Conservation (phyloP, 345 rosid species). For the Orychophragmus violaceus region DNA sequence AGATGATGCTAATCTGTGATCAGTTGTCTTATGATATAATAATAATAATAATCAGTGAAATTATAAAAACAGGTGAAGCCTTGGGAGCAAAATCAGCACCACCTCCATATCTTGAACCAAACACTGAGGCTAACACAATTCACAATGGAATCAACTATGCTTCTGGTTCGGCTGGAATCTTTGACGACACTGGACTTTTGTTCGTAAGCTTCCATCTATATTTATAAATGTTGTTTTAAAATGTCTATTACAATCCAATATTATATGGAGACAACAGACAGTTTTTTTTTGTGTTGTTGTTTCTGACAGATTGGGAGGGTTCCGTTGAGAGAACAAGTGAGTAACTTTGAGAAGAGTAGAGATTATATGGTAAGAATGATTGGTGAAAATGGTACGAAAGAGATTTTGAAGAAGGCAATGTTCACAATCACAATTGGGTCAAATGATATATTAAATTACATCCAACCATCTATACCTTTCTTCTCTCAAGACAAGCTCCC, state of each 20-base stretch:
- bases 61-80: conserved; percentile 31
- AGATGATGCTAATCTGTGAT: conserved; percentile 12
- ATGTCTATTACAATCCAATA: neutral
- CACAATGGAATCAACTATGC: conserved; percentile 46
- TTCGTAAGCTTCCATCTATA: conserved; percentile 35
- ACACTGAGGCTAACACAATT: conserved; percentile 27
- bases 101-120: conserved; percentile 41
- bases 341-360: conserved; percentile 45
- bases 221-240: neutral
- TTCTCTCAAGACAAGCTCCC: conserved; percentile 32
- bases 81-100: conserved; percentile 49
- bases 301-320: conserved; percentile 46
- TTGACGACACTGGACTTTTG: conserved; percentile 45
- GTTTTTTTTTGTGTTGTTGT: too few species aligned
- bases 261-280: neutral
- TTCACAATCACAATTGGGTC: conserved; percentile 51
- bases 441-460: conserved; percentile 47
- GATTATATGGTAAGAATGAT: conserved; percentile 35
- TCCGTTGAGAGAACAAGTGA: conserved; percentile 42
- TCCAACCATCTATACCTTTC: conserved; percentile 49
- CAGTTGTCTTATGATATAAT: neutral
- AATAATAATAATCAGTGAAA: neutral
- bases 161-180: conserved; percentile 52
- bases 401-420: conserved; percentile 37
- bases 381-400: conserved; percentile 43